Evolutionary conservation across 306 rosid species (phyloP), one percentile per base, ranked within the genome.

Genomic region (Mimosa bimucronata): DNA sequence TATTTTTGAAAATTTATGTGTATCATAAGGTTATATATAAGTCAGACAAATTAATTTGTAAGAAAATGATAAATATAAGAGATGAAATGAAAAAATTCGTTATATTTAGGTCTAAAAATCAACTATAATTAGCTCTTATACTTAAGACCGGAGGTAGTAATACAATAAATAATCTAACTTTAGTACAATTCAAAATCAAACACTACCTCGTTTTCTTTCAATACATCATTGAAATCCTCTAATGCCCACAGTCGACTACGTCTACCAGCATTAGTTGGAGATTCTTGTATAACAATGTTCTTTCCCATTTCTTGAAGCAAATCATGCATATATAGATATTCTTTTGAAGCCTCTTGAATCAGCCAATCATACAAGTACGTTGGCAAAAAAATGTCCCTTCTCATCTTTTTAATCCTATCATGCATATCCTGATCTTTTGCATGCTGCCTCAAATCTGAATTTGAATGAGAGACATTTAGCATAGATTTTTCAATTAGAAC

Each of bases 251-350:
- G 1, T 48, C 81, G 52, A 9, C 67, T 66, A 1, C 55, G 61
- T 6, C 7, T 16, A 4, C 52, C 28, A 21, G 50, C 34, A 31
- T 77, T 41, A 21, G 10, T 0, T 0, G 26, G 23, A 45, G 66
- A 77, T 34, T 77, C 81, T 50, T 66, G 7, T 1, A 21, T 9
- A 18, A 77, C 75, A 7, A 67, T 50, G 1, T 15, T 25, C 66
- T 26, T 66, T 0, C 81, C 81, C 81, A 67, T 66, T 29, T 77
- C 66, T 50, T 48, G 52, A 48, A 77, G 67, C 52, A 77, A 38
- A 37, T 34, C 67, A 37, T 77, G 75, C 75, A 77, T 77, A n/a
- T n/a, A 19, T 0, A 57, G 16, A 10, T 3, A 23, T 9, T 57
- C 64, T 23, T 23, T 9, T 3, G 30, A 23, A 9, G 12, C 28